A percentile compares a stretch with the other conserved stretches of the same genome.
Evolutionary conservation across 2,329 filamentous ascomycete species (phyloP).

Genomic region (Epichloe amarillans): DNA sequence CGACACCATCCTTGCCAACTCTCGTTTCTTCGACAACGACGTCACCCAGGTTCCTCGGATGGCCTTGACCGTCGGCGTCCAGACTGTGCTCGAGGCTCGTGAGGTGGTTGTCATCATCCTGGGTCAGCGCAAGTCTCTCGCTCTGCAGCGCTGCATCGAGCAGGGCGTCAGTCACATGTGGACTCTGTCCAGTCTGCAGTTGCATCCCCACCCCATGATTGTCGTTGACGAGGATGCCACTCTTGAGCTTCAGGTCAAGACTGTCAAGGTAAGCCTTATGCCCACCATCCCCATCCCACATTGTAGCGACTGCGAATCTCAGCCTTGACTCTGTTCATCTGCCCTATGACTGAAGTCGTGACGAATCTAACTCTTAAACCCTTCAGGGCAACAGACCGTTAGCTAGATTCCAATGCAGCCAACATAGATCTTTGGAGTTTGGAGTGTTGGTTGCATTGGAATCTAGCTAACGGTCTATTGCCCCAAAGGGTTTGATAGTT

Average conservation of each 20-base stretch:
- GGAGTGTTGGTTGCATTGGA: too few species aligned
- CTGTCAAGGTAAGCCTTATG: constrained; percentile 39
- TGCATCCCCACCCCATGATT: constrained; percentile 70
- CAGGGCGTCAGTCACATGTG: constrained; percentile 82
- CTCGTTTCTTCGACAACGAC: constrained; percentile 69
- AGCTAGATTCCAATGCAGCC: too few species aligned
- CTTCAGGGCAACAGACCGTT: too few species aligned
- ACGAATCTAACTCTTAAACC: too few species aligned
- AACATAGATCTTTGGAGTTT: too few species aligned
- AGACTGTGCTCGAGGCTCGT: constrained; percentile 67
- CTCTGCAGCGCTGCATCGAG: constrained; percentile 69
- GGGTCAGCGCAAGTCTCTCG: constrained; percentile 67
- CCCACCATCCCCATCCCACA: too few species aligned
- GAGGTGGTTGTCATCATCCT: constrained; percentile 77
- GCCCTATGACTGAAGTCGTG: too few species aligned
- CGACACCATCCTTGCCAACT: constrained; percentile 77
- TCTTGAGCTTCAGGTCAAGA: constrained; percentile 59
- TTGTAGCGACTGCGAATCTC: too few species aligned
- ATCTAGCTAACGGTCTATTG: too few species aligned
- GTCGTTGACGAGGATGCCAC: constrained; percentile 74
- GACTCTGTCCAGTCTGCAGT: constrained; percentile 69
- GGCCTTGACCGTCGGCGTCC: constrained; percentile 74
- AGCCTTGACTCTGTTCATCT: too few species aligned
- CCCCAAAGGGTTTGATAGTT: too few species aligned
- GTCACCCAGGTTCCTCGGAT: constrained; percentile 62